Conservation (phyloP, 1,284 basidiomycete species). For the Microbotryomycetes sp. region DNA sequence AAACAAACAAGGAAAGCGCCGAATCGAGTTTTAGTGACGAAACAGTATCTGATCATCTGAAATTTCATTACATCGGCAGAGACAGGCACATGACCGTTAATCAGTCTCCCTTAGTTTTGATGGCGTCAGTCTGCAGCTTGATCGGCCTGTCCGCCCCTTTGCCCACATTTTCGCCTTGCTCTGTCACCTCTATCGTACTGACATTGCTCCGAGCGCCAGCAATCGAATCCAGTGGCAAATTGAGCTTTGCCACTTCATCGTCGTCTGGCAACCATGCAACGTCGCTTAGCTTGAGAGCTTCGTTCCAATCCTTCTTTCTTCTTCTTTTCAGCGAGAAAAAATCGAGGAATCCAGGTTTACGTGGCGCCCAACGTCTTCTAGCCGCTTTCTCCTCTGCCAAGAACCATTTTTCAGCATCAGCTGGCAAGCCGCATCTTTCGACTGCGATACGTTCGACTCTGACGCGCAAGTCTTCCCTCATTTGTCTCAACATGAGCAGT, state of each 20-base stretch:
- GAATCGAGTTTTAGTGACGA: too few relatives aligned
- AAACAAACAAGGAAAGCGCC: too few relatives aligned
- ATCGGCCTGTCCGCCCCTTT: too few relatives aligned
- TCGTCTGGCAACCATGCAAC: neutral
- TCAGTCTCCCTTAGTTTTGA: too few relatives aligned
- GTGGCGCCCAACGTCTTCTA: slow-evolving; percentile 57
- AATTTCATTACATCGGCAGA: too few relatives aligned
- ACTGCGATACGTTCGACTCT: slow-evolving; percentile 61
- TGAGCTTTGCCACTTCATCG: neutral
- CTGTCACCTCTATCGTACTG: too few relatives aligned
- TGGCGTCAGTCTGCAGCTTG: too few relatives aligned
- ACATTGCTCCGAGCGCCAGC: too few relatives aligned
- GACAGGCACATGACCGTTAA: too few relatives aligned
- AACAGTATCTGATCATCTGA: too few relatives aligned
- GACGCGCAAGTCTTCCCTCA: slow-evolving; percentile 54
- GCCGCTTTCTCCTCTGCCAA: slow-evolving; percentile 47
- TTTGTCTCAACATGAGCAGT: slow-evolving; percentile 52
- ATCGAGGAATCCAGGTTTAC: slow-evolving; percentile 62
- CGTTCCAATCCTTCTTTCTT: slow-evolving; percentile 55
- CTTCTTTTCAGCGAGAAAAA: slow-evolving; percentile 71
- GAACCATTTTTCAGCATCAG: slow-evolving; percentile 61
- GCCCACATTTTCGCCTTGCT: too few relatives aligned
- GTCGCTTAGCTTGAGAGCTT: neutral
- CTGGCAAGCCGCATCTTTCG: slow-evolving; percentile 56
- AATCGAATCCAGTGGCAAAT: too few relatives aligned